Evolutionary conservation across 306 rosid genomes (phyloP), one percentile per base, ranked within the genome.

Genomic region (Castanea crenata): DNA sequence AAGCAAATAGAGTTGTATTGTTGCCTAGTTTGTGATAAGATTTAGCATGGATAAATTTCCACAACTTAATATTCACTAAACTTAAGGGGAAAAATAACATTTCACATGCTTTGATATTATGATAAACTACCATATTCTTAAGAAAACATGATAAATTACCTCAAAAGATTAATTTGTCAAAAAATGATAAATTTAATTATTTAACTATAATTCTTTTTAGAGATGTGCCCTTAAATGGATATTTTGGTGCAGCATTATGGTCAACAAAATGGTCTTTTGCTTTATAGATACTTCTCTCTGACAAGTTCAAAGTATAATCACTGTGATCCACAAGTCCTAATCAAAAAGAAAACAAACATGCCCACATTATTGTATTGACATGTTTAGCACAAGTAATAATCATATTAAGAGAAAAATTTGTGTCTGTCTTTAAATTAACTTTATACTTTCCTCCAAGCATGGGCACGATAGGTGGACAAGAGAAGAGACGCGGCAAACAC

Each of bases 401-500:
- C 35, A 34, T 74, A 73, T 55, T 34, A 19, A 19, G 31, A 51
- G 32, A 71, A 41, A 21, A 41, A 41, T 41, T 58, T 25, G 63
- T 69, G 41, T 8, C 55, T 41, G 65, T 54, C 44, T 34, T 25
- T 13, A 59, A 31, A 32, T 49, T 41, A 41, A 8, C 46, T 41
- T 41, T 2, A 41, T 7, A 41, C 46, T 41, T 46, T 55, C 6
- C 15, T 44, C 25, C 58, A 83, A 29, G 29, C 65, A 23, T 4
- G 70, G 52, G 41, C 57, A 23, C 6, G 62, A 51, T 58, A 38
- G 11, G 52, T 51, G 72, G 75, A 75, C 71, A 51, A 23, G 25
- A 29, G 74, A 78, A 5, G 32, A 73, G 80, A 79, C 76, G 58
- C 8, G 23, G 21, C 19, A 13, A 55, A 64, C 76, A 87, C 71